A percentile compares a stretch with the other conserved stretches of the same genome.
Evolutionary conservation across 2,329 filamentous ascomycete species (phyloP).

Genomic region (Phaeosphaeriaceae sp.): DNA sequence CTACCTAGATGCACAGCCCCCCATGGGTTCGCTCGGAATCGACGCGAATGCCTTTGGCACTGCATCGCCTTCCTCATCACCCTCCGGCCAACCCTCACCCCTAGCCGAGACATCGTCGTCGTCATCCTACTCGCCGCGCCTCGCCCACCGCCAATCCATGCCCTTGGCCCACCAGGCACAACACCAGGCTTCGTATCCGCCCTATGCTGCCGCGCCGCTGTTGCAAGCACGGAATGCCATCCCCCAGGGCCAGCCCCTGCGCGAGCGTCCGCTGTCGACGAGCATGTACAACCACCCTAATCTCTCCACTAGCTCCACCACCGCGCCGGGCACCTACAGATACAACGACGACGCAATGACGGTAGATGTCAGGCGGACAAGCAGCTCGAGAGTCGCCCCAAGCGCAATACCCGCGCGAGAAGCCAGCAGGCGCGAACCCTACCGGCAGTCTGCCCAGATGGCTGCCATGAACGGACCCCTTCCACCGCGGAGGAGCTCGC

Average conservation of each 20-base stretch:
- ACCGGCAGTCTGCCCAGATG: conserved; percentile 65
- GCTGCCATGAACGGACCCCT: conserved; percentile 66
- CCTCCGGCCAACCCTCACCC: conserved; percentile 33
- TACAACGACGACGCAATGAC: conserved; percentile 55
- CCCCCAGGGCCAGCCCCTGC: conserved; percentile 37
- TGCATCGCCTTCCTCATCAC: conserved; percentile 32
- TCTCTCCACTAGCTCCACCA: conserved; percentile 54
- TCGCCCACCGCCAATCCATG: conserved; percentile 54
- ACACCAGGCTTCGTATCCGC: conserved; percentile 43
- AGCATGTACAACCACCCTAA: conserved; percentile 59
- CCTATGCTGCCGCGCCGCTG: conserved; percentile 34
- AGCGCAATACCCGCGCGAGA: conserved; percentile 71
- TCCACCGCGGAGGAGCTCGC: conserved; percentile 79
- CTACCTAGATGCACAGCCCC: conserved; percentile 34
- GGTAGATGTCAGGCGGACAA: conserved; percentile 56
- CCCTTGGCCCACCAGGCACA: conserved; percentile 51
- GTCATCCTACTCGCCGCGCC: conserved; percentile 40
- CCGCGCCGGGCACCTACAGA: conserved; percentile 52
- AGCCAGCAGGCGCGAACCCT: conserved; percentile 72
- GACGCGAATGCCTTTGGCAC: conserved; percentile 49
- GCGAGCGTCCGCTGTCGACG: conserved; percentile 52
- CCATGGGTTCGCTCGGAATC: conserved; percentile 46
- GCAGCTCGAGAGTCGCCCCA: conserved; percentile 68
- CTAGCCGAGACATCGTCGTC: conserved; percentile 33
- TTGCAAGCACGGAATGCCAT: conserved; percentile 35